Percentiles rank a stretch among this genome's conserved stretches.
Conservation (phyloP, 1,284 basidiomycete species). For the Ceratobasidium sp. region DNA sequence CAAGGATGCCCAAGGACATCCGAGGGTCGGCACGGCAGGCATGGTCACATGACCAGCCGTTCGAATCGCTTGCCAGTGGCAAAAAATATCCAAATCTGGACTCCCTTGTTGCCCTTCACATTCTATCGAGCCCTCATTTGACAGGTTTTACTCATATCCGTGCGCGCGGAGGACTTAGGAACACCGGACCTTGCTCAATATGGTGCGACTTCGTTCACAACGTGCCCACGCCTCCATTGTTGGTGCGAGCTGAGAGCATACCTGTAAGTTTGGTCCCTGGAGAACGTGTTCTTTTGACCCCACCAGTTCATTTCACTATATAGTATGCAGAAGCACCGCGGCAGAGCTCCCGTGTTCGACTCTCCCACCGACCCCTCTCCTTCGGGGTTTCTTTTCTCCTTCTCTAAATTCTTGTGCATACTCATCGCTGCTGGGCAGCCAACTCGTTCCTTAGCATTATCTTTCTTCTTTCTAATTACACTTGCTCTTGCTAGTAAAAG, state of each 20-base stretch:
- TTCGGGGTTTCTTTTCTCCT: neutral
- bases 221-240: neutral
- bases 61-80: too few species aligned
- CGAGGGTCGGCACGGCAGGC: too few species aligned
- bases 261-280: neutral
- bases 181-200: neutral
- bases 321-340: neutral
- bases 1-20: too few species aligned
- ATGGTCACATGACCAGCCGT: too few species aligned
- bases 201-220: neutral
- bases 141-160: neutral
- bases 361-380: neutral
- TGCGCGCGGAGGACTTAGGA: neutral
- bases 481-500: neutral
- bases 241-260: neutral
- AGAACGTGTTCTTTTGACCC: slow-evolving; percentile 2
- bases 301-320: neutral
- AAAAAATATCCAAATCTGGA: neutral
- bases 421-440: slow-evolving; percentile 23
- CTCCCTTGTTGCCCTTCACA: neutral
- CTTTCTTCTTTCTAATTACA: neutral
- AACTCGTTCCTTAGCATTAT: neutral
- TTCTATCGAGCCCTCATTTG: slow-evolving; percentile 1
- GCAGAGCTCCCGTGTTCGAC: neutral
- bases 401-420: neutral